Percentiles rank a stretch among this genome's conserved stretches.
phyloP scores from a whole-genome alignment of 495 filamentous ascomycete species.

The Cryomyces minteri region DNA sequence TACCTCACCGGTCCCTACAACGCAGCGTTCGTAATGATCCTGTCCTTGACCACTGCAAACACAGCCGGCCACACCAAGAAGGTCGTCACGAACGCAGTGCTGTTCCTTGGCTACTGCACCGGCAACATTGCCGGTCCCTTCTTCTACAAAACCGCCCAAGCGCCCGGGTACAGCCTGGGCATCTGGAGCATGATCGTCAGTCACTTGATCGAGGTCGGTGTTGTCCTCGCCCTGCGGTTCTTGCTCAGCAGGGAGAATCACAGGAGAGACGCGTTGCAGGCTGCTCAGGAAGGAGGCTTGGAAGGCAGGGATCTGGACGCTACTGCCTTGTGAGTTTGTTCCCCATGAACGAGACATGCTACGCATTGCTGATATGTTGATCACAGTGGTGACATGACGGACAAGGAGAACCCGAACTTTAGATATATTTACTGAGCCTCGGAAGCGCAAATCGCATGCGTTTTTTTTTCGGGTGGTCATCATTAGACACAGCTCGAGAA shows the following conservation, averaged over 20 bases:
- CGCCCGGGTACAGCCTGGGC: slow-evolving; percentile 35
- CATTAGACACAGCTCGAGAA: too few species aligned
- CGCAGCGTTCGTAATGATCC: slow-evolving; percentile 37
- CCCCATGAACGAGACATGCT: slow-evolving; percentile 15
- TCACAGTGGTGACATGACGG: slow-evolving; percentile 32
- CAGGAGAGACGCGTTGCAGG: slow-evolving; percentile 32
- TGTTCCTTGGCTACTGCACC: slow-evolving; percentile 23
- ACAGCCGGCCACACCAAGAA: slow-evolving; percentile 45
- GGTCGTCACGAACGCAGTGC: slow-evolving; percentile 38
- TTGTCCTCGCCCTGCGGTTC: slow-evolving; percentile 28
- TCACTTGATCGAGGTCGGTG: slow-evolving; percentile 32
- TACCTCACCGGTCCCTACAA: slow-evolving; percentile 41
- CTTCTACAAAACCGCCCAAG: slow-evolving; percentile 40
- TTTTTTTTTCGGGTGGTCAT: too few species aligned
- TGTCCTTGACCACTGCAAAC: slow-evolving; percentile 39
- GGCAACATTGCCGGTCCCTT: slow-evolving; percentile 40
- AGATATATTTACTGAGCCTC: slow-evolving; percentile 19
- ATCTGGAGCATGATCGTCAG: slow-evolving; percentile 47
- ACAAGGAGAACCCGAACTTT: slow-evolving; percentile 35
- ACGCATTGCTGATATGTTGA: slow-evolving; percentile 25
- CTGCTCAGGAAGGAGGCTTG: slow-evolving; percentile 27
- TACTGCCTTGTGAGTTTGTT: slow-evolving; percentile 37
- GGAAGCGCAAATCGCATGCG: too few species aligned
- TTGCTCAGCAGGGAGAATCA: slow-evolving; percentile 36
- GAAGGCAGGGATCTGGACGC: slow-evolving; percentile 32